Base-by-base conservation (phyloP, 2,329 filamentous ascomycete genomes). In the Magnaporthiopsis rhizophila region DNA sequence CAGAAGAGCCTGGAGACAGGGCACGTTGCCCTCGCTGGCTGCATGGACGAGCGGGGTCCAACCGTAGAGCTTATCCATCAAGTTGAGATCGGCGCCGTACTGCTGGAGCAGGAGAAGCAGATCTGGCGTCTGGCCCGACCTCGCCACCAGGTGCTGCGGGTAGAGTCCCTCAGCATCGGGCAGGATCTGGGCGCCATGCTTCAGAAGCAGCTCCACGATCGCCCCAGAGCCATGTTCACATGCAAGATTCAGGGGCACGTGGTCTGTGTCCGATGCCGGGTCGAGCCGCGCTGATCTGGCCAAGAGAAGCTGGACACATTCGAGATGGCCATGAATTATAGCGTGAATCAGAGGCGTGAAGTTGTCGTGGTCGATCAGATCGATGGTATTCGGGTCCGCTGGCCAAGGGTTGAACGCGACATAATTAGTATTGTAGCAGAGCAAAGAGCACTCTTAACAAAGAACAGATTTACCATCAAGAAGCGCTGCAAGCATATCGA, bases 11-110 rank as follows among this genome's bases (percentile, higher is more conserved):
- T 92, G 86, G 58, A 99, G 80, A 72, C 93, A 97, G 32, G 90
- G 87, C 1, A 97, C 89, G 73, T 97, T 96, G 28, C 95, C 95
- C 78, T 99, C 95, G 73, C 93, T 97, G 12, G 95, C 95, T 2
- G 95, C 94, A 74, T 99, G 94, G 65, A 99, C 95, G 6, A 99
- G 81, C 0, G 95, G 93, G 2, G 95, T 98, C 95, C 95, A 99
- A 66, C 94, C 92, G 70, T 98, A 98, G 21, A 99, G 82, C 76
- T 97, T 98, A 76, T 99, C 95, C 38, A 91, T 83, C 74, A 98
- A 93, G 71, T 99, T 87, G 58, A 99, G 82, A 73, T 99, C 89
- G 28, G 92, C 94, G 1, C 93, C 93, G 71, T 95, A 93, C 62
- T 89, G 83, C 73, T 92, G 89, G 15, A 99, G 81, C 56, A 97